These are phyloP conservation scores for Akanthomyces lecanii DNA, from an alignment of 2,329 filamentous ascomycete species.

Conservation along the genomic window DNA sequence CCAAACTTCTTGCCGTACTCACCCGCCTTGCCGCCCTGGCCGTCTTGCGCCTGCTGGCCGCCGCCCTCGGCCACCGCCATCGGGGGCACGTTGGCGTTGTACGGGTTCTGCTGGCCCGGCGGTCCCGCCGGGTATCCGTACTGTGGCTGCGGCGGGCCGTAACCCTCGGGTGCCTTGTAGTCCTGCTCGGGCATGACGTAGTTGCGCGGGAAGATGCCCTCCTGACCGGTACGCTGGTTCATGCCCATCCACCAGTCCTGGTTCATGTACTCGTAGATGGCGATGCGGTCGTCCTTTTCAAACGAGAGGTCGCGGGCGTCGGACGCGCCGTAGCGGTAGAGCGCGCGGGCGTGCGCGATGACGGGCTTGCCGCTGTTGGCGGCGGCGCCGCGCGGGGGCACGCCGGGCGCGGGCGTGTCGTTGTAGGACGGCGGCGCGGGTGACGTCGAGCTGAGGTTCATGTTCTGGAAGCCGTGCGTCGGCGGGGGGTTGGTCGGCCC, in stretches of 20 bases:
- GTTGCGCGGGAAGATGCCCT: slow-evolving; percentile 92
- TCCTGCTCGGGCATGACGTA: slow-evolving; percentile 77
- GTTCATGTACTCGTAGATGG: slow-evolving; percentile 90
- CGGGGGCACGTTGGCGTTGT: slow-evolving; percentile 67
- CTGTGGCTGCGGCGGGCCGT: slow-evolving; percentile 33
- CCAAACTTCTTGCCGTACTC: slow-evolving; percentile 90
- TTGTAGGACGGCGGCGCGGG: slow-evolving; percentile 50
- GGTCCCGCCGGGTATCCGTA: slow-evolving; percentile 40
- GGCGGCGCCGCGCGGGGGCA: slow-evolving; percentile 32
- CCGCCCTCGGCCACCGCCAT: slow-evolving; percentile 65
- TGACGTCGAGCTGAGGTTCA: slow-evolving; percentile 31
- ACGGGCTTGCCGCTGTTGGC: slow-evolving; percentile 44
- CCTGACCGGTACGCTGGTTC: slow-evolving; percentile 74
- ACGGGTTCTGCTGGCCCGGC: slow-evolving; percentile 53
- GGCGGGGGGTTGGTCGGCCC: slow-evolving; percentile 26
- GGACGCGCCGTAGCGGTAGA: slow-evolving; percentile 76
- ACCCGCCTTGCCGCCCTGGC: slow-evolving; percentile 55
- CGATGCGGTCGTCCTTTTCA: slow-evolving; percentile 73
- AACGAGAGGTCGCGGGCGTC: slow-evolving; percentile 81
- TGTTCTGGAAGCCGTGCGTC: slow-evolving; percentile 39
- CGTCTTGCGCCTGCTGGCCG: slow-evolving; percentile 11
- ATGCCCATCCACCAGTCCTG: slow-evolving; percentile 94
- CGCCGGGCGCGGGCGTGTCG: slow-evolving; percentile 41
- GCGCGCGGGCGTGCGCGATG: slow-evolving; percentile 69
- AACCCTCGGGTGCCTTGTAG: slow-evolving; percentile 35